Evolutionary conservation across 2,329 filamentous ascomycete species (phyloP).

Genomic region (Epichloe glyceriae): DNA sequence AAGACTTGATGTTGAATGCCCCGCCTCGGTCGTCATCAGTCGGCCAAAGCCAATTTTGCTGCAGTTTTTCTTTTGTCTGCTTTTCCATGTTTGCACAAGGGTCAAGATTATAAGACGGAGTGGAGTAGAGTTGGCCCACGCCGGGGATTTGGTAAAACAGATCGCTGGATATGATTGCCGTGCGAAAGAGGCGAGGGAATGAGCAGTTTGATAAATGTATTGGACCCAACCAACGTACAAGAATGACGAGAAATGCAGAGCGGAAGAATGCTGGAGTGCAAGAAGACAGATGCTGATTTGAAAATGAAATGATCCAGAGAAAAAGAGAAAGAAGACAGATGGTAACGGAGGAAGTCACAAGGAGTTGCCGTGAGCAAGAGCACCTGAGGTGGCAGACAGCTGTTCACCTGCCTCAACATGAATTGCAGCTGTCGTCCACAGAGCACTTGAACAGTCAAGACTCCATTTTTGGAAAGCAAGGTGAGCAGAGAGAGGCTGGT

Average conservation of each 20-base stretch:
- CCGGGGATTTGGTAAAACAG: conserved; percentile 2
- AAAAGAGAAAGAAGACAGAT: not conserved
- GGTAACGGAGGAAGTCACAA: not conserved
- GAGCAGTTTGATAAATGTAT: not conserved
- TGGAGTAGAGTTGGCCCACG: conserved; percentile 7
- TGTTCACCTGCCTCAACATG: not conserved
- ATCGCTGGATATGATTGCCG: not conserved
- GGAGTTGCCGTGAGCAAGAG: not conserved
- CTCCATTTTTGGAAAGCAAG: not conserved
- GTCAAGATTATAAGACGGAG: conserved; percentile 5
- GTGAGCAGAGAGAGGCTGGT: no score
- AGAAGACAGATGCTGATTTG: not conserved
- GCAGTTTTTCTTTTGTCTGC: conserved; percentile 4
- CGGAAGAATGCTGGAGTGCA: not conserved
- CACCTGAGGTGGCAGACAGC: not conserved
- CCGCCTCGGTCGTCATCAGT: not conserved
- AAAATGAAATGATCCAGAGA: not conserved
- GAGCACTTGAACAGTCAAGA: not conserved
- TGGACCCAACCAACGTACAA: not conserved
- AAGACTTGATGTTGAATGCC: conserved; percentile 1
- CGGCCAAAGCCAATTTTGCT: conserved; percentile 10
- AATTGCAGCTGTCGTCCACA: no score
- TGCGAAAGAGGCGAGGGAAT: not conserved
- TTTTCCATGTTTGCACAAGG: conserved; percentile 12
- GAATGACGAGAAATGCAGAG: not conserved